Conservation (phyloP, 2,329 filamentous ascomycete species). For the Xylaria hypoxylon region DNA sequence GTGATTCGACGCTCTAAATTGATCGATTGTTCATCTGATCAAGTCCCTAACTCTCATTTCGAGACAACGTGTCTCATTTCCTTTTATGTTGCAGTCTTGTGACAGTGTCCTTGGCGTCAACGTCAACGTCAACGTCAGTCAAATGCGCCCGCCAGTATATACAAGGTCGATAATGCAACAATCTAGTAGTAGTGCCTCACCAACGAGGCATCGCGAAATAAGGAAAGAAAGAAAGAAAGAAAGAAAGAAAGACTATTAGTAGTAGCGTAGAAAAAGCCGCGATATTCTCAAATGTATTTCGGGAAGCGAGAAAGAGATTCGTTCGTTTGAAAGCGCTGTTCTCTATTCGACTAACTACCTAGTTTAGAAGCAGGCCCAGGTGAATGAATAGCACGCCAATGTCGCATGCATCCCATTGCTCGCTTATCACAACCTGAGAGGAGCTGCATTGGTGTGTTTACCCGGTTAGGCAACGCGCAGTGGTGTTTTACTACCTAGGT, state of each 20-base stretch:
- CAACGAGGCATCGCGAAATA: background rate
- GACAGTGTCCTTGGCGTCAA: background rate
- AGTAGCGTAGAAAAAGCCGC: background rate
- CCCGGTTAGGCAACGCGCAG: constrained; percentile 12
- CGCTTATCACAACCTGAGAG: background rate
- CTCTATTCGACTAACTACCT: background rate
- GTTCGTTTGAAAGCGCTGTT: background rate
- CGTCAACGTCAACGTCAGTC: background rate
- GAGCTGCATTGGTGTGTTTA: constrained; percentile 1
- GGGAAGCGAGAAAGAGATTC: background rate
- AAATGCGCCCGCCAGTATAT: background rate
- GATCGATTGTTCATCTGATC: background rate
- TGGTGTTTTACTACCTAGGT: background rate
- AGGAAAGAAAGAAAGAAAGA: background rate
- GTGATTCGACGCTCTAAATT: background rate
- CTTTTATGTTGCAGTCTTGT: background rate
- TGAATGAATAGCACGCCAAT: background rate
- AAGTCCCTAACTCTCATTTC: background rate
- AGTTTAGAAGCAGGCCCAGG: background rate
- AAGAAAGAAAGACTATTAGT: background rate
- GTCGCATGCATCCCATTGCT: constrained; percentile 14
- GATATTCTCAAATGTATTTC: background rate
- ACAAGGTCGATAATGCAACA: background rate
- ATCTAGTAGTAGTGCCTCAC: background rate
- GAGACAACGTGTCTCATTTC: background rate